Evolutionary conservation across 1,284 basidiomycete species (phyloP).

Genomic region (Sporisorium graminicola): DNA sequence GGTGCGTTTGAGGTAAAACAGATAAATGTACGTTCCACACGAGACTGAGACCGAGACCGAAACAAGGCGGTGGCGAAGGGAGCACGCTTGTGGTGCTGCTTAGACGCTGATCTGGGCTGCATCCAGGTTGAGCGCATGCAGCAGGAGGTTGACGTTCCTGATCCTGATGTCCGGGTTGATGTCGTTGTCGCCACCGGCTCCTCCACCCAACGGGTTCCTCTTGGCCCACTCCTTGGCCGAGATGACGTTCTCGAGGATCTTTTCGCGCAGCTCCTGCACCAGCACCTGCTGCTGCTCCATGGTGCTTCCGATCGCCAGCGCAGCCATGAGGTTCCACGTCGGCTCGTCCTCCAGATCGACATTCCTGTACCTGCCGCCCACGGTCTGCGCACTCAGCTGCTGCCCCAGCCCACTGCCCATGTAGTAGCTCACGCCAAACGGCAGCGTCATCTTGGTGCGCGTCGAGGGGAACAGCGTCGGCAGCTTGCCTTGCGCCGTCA

Average conservation of each 20-base stretch:
- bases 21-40: neutral
- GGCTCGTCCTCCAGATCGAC: constrained; percentile 86
- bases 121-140: constrained; percentile 68
- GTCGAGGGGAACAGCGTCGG: constrained; percentile 89
- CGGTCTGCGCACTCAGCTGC: constrained; percentile 29
- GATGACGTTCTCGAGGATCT: constrained; percentile 87
- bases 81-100: too few relatives aligned
- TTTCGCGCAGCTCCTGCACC: constrained; percentile 88
- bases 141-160: constrained; percentile 65
- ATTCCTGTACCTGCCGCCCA: constrained; percentile 58
- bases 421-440: constrained; percentile 73
- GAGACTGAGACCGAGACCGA: neutral
- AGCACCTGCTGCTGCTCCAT: constrained; percentile 87
- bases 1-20: neutral
- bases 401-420: constrained; percentile 54
- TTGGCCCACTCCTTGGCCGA: constrained; percentile 74
- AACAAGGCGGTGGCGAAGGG: too few relatives aligned
- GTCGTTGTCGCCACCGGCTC: constrained; percentile 14
- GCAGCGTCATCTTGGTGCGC: constrained; percentile 75
- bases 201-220: constrained; percentile 37
- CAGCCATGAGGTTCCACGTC: constrained; percentile 91
- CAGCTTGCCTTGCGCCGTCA: constrained; percentile 76
- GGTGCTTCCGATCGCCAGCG: constrained; percentile 85
- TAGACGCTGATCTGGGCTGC: constrained; percentile 67
- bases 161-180: constrained; percentile 56